These are phyloP conservation scores for Nakazawaea ambrosiae DNA, from an alignment of 805 yeast species.

Conservation along the genomic window DNA sequence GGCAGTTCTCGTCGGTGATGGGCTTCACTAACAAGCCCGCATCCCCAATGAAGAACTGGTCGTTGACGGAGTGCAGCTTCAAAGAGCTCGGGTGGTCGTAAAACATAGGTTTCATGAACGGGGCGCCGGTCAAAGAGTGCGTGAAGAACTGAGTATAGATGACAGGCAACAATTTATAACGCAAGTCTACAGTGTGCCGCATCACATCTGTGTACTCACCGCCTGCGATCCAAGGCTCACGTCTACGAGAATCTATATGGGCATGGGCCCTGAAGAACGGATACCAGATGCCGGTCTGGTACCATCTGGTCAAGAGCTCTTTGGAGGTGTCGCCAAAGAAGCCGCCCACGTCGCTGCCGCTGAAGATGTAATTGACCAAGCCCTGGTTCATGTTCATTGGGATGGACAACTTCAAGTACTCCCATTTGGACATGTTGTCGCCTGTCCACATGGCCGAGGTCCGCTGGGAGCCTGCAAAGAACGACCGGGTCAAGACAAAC, in stretches of 20 bases:
- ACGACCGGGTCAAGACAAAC: slow-evolving; percentile 80
- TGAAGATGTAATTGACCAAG: slow-evolving; percentile 80
- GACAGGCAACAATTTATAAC: slow-evolving; percentile 74
- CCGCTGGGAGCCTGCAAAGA: slow-evolving; percentile 86
- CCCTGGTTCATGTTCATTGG: slow-evolving; percentile 86
- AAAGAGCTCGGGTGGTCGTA: slow-evolving; percentile 45
- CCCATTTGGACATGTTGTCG: slow-evolving; percentile 93
- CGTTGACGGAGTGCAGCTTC: slow-evolving; percentile 56
- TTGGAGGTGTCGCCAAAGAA: slow-evolving; percentile 84
- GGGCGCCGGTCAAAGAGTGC: slow-evolving; percentile 53
- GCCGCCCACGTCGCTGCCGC: slow-evolving; percentile 97
- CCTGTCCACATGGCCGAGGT: slow-evolving; percentile 97
- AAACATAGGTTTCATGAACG: slow-evolving; percentile 65
- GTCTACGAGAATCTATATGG: slow-evolving; percentile 84
- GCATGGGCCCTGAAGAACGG: slow-evolving; percentile 98
- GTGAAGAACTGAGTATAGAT: slow-evolving; percentile 74
- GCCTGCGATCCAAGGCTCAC: slow-evolving; percentile 87
- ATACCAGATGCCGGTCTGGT: slow-evolving; percentile 91
- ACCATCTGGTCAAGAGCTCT: slow-evolving; percentile 87
- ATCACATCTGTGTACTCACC: slow-evolving; percentile 65
- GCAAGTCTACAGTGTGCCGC: slow-evolving; percentile 60
- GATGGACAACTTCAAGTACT: slow-evolving; percentile 65
- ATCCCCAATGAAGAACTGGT: slow-evolving; percentile 73
- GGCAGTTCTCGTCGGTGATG: slow-evolving; percentile 49
- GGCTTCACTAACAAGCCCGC: slow-evolving; percentile 77